These are phyloP conservation scores for Escallonia rubra DNA, from an alignment of 129 eudicot species.

Conservation along the genomic window DNA sequence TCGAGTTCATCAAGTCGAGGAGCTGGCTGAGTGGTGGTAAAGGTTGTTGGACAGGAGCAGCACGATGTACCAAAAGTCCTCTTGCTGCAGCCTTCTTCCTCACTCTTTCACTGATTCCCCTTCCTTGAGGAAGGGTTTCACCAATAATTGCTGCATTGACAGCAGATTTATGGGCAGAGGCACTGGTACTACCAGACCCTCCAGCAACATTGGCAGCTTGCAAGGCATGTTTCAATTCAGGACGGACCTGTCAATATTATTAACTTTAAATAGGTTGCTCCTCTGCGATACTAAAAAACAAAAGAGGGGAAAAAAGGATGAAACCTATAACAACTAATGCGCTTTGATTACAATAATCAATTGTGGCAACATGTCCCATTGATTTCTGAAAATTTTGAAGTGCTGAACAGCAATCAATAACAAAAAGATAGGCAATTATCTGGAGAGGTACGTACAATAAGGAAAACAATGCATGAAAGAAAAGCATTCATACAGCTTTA, in stretches of 20 bases:
- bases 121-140: conserved; percentile 60
- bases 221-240: conserved; percentile 71
- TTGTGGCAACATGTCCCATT: too few species aligned
- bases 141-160: conserved; percentile 30
- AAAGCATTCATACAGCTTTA: too few species aligned
- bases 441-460: not conserved
- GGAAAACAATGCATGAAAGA: too few species aligned
- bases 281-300: too few species aligned
- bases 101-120: conserved; percentile 83
- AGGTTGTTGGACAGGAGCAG: conserved; percentile 65
- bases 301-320: too few species aligned
- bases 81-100: conserved; percentile 92
- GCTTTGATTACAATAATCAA: too few species aligned
- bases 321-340: too few species aligned
- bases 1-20: conserved; percentile 58
- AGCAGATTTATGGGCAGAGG: conserved; percentile 22
- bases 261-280: too few species aligned
- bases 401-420: too few species aligned
- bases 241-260: conserved; percentile 47
- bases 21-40: conserved; percentile 63
- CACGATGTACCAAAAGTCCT: conserved; percentile 59
- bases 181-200: conserved; percentile 36
- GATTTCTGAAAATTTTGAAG: too few species aligned
- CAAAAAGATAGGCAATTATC: too few species aligned
- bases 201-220: conserved; percentile 63